Base-by-base conservation (phyloP, 2,329 filamentous ascomycete species). In the Fonsecaea monophora region DNA sequence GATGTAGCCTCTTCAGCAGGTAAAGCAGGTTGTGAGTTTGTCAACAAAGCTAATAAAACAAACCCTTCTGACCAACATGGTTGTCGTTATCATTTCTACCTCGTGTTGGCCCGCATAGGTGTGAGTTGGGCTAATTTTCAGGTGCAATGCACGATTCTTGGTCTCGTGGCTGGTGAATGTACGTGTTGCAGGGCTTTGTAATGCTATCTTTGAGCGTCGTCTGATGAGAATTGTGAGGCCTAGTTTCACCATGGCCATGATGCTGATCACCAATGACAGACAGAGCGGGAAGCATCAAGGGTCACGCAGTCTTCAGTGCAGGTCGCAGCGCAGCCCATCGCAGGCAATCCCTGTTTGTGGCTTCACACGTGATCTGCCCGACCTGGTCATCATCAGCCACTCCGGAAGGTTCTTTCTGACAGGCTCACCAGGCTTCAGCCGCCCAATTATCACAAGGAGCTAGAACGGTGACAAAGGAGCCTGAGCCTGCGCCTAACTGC, bases 391-490 rank as follows among this genome's bases (percentile, higher is more conserved):
- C 30, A 21, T 61, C 48, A 61, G 59, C 59, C 45, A 54, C 59
- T 53, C 34, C 59, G 12, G 45, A 25, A 54, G 48, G 15, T 50
- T 25, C 21, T 45, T 48, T 61, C 25, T 38, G 40, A 61, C 48
- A 61, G 59, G 59, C 59, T 37, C 30, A 40, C 53, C 48, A 61
- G 59, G 59, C 59, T 37, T 61, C 59, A 53, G 59, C 59, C 21
- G 59, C 45, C 59, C 45, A 53, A 53, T 61, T n/a, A 37, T 32
- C 30, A 4, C 53, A 34, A 55, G 53, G 53, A 55, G n/a, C 45
- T 55, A 35, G 8, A 35, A 18, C 38, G 48, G 45, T 61, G 59
- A 61, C 57, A 60, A 37, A 53, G 57, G 48, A 53, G 59, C 59
- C 30, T 55, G 53, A 35, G 53, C 30, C 59, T 61, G 48, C 55